Conservation (phyloP, 768 basidiomycete species). For the Collybia sordida region DNA sequence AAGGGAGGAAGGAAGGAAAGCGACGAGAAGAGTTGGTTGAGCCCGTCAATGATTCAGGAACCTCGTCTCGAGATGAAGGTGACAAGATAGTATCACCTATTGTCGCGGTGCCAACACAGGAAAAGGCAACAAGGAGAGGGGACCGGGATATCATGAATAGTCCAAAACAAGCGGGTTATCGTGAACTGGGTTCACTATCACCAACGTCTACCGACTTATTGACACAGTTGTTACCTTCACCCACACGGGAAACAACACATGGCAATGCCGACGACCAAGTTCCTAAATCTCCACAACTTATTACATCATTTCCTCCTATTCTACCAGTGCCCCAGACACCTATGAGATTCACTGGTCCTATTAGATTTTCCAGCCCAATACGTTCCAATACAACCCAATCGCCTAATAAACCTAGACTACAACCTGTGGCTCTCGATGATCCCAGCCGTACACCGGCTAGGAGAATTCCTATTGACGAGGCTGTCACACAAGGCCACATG, state of each 20-base stretch:
- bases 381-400: conserved; percentile 19
- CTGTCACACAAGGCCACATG: conserved; percentile 46
- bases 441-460: conserved; percentile 59
- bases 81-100: too few species aligned
- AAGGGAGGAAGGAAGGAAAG: too few species aligned
- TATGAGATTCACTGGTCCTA: conserved; percentile 11
- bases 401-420: conserved; percentile 33
- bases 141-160: background rate
- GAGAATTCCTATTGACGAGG: conserved; percentile 57
- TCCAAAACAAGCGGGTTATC: conserved; percentile 19
- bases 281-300: background rate
- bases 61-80: too few species aligned
- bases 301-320: conserved; percentile 4
- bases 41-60: too few species aligned
- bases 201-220: conserved; percentile 51
- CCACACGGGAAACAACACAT: background rate
- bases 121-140: background rate
- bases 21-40: too few species aligned
- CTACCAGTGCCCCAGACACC: conserved; percentile 19
- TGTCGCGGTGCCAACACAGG: background rate
- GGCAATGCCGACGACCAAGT: background rate
- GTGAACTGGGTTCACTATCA: conserved; percentile 58
- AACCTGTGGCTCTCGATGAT: conserved; percentile 30
- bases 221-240: conserved; percentile 31
- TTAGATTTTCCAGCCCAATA: conserved; percentile 18